A percentile compares a stretch with the other conserved stretches of the same genome.
phyloP scores from a whole-genome alignment of 2,329 filamentous ascomycete species.

The Pestalotiopsis sp. region DNA sequence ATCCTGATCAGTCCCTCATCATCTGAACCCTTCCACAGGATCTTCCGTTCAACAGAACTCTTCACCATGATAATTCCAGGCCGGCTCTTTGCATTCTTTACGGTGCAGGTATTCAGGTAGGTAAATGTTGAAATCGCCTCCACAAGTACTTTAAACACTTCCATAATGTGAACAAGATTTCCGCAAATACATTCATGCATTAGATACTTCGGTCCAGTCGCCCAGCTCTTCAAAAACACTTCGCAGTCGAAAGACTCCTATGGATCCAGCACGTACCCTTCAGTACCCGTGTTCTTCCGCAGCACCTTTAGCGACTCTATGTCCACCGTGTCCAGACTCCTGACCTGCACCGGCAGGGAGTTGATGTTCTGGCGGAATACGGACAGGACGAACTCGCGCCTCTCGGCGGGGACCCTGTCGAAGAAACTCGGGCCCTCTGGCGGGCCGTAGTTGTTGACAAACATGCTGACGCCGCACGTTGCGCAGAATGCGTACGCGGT shows the following conservation, averaged over 20 bases:
- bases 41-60: no score
- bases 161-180: no score
- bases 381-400: constrained; percentile 19
- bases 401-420: constrained; percentile 26
- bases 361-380: constrained; percentile 24
- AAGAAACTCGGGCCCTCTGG: constrained; percentile 23
- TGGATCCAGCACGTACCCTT: constrained; percentile 23
- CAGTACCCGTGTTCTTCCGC: constrained; percentile 24
- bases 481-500: constrained; percentile 24
- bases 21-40: no score
- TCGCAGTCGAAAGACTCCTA: not conserved
- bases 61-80: no score
- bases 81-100: no score
- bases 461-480: constrained; percentile 31
- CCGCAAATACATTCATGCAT: no score
- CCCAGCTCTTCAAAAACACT: no score
- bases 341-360: constrained; percentile 27
- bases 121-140: no score
- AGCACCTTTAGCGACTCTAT: constrained; percentile 11
- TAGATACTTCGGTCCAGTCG: no score
- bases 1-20: no score
- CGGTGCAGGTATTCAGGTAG: no score
- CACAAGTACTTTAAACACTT: no score
- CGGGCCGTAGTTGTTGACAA: constrained; percentile 30
- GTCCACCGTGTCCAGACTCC: constrained; percentile 23